Conservation (phyloP, 179 eudicot genomes). For the Sideroxylon spinosum region DNA sequence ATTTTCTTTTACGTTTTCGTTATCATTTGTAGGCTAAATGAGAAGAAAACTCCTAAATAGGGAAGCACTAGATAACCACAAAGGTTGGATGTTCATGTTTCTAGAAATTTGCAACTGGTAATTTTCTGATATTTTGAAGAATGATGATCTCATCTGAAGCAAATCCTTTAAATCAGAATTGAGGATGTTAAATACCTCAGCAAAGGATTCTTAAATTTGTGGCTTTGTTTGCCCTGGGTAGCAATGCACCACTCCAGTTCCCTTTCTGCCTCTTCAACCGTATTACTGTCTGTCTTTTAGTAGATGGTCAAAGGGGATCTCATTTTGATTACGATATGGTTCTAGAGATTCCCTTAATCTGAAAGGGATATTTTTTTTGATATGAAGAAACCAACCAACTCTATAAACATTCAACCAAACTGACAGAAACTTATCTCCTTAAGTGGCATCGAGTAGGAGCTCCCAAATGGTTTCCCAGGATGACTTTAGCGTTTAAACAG, state of each 20-base stretch:
- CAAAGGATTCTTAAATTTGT: background rate
- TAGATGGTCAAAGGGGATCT: background rate
- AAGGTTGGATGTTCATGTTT: constrained; percentile 2
- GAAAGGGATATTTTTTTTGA: background rate
- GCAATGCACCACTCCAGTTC: background rate
- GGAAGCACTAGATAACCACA: background rate
- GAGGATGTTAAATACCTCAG: background rate
- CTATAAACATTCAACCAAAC: background rate
- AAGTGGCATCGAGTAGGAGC: background rate
- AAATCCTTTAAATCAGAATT: background rate
- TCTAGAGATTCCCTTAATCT: background rate
- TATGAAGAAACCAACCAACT: background rate
- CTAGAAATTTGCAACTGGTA: background rate
- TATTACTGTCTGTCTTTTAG: background rate
- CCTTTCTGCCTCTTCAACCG: background rate
- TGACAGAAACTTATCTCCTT: background rate
- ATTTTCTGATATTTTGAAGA: background rate
- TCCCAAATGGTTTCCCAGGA: background rate
- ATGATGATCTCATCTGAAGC: background rate
- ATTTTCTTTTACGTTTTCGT: background rate
- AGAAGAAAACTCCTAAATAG: background rate
- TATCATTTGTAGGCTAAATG: background rate
- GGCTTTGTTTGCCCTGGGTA: background rate
- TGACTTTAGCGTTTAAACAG: background rate
- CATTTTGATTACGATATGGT: constrained; percentile 3